Base-by-base conservation (phyloP, 208 protist species). In the Herpetomonas muscarum region DNA sequence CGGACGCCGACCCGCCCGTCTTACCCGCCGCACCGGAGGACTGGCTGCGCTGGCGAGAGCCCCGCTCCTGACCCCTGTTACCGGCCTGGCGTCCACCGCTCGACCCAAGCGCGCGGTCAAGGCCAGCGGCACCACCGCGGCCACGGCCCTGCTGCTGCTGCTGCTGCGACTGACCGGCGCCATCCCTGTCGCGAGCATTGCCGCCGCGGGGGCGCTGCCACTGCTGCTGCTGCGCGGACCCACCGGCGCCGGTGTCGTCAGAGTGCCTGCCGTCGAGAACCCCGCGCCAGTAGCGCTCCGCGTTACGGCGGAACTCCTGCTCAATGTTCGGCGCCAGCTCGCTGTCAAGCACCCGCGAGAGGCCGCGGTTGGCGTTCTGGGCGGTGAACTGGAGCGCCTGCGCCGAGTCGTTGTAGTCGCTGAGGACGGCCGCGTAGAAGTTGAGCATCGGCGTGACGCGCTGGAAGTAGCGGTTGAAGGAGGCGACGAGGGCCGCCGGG, bases 241-340 rank as follows among this genome's bases (percentile, higher is more conserved):
- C 28, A 51, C 24, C 50, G 19, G 13, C 21, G 53, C 62, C 48
- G 0, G 44, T 32, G 39, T 91, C 81, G 46, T 91, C 80, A 1
- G 50, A 31, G 46, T 61, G 69, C 44, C 81, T 81, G 2, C 81
- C 84, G 9, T 94, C 84, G 21, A 94, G 53, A 25, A 94, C 72
- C 44, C 79, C 81, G 28, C 82, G 78, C 85, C 87, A 94, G 74
- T 94, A 92, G 41, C 87, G 78, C 59, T 94, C 84, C 50, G 84
- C 79, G 61, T 94, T 94, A 30, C 81, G 75, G 30, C 84, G 76
- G 64, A 94, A 94, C 36, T 94, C 84, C 54, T 61, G 57, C 63
- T 94, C 87, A 25, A 92, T 79, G n/a, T 66, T 66, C 10, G 74
- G 60, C 28, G 73, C 77, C 34, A 67, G 67, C 59, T 94, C 87